Percentiles rank a stretch among this genome's conserved stretches.
Conservation (phyloP, 495 filamentous ascomycete genomes). For the Aspergillus nanangensis region DNA sequence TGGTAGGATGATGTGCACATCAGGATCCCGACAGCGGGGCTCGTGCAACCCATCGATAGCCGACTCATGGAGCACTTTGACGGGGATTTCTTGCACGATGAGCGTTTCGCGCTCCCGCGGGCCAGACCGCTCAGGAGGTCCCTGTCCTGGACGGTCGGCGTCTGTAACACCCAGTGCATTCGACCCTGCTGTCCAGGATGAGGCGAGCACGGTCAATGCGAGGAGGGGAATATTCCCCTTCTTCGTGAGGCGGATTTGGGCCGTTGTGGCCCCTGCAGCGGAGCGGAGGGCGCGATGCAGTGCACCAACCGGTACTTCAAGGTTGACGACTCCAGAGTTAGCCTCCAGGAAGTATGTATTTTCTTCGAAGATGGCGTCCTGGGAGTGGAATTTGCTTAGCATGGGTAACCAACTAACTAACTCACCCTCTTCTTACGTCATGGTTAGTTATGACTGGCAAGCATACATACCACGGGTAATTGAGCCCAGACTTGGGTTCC, state of each 20-base stretch:
- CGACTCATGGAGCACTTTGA: slow-evolving; percentile 75
- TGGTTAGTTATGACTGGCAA: background rate
- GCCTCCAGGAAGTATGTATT: slow-evolving; percentile 73
- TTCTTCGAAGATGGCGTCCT: slow-evolving; percentile 84
- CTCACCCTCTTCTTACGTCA: no score
- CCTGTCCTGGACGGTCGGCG: slow-evolving; percentile 10
- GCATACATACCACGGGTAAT: slow-evolving; percentile 53
- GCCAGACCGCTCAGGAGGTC: slow-evolving; percentile 15
- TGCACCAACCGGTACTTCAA: slow-evolving; percentile 79
- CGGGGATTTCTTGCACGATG: slow-evolving; percentile 95
- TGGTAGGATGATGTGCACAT: slow-evolving; percentile 89
- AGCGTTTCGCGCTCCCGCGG: slow-evolving; percentile 69
- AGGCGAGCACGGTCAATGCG: slow-evolving; percentile 74
- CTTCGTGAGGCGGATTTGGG: slow-evolving; percentile 86
- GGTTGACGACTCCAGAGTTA: slow-evolving; percentile 78
- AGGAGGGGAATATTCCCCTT: slow-evolving; percentile 81
- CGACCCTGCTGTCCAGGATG: slow-evolving; percentile 33
- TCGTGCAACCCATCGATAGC: slow-evolving; percentile 84
- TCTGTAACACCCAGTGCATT: slow-evolving; percentile 45
- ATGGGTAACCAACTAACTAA: no score
- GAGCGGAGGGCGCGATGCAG: slow-evolving; percentile 85
- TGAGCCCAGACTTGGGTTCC: slow-evolving; percentile 92
- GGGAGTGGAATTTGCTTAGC: no score
- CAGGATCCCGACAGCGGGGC: slow-evolving; percentile 83
- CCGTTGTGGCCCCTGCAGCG: slow-evolving; percentile 67